A percentile compares a stretch with the other conserved stretches of the same genome.
Evolutionary conservation across 257 asterid species (phyloP).

Genomic region (Solanum infundibuliforme): DNA sequence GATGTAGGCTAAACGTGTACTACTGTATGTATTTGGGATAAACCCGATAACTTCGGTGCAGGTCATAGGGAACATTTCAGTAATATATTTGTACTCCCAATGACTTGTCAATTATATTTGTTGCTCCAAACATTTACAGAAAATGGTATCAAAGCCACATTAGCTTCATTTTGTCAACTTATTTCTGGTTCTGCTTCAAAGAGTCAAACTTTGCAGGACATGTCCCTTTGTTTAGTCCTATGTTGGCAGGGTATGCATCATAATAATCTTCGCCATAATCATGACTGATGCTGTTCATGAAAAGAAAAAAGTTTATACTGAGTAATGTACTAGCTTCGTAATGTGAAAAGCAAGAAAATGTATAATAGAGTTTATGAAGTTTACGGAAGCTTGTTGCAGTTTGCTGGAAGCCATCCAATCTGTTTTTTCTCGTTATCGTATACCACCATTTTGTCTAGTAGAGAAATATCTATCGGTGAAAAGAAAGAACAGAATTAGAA

Average conservation of each 20-base stretch:
- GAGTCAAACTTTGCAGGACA: not conserved
- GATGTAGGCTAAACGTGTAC: not conserved
- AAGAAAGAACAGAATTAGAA: not conserved
- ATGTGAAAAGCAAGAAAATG: not conserved
- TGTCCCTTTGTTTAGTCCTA: not conserved
- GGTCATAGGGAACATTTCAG: not conserved
- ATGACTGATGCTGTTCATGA: not conserved
- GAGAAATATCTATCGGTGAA: slow-evolving; percentile 46
- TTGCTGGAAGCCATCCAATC: slow-evolving; percentile 63
- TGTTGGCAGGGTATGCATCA: not conserved
- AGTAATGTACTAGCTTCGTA: not conserved
- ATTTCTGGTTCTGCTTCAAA: not conserved
- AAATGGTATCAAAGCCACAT: not conserved
- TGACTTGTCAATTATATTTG: not conserved
- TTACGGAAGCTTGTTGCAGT: slow-evolving; percentile 32
- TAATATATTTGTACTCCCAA: not conserved
- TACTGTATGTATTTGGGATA: not conserved
- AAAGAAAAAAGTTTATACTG: not conserved
- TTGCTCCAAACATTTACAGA: not conserved
- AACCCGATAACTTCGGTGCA: not conserved
- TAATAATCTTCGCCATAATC: not conserved
- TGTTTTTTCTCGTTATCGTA: slow-evolving; percentile 67
- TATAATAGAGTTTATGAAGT: not conserved
- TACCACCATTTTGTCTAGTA: slow-evolving; percentile 79
- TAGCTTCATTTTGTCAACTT: not conserved